phyloP scores from a whole-genome alignment of 192 early-diverging fungal genomes.

The Coemansia sp. region DNA sequence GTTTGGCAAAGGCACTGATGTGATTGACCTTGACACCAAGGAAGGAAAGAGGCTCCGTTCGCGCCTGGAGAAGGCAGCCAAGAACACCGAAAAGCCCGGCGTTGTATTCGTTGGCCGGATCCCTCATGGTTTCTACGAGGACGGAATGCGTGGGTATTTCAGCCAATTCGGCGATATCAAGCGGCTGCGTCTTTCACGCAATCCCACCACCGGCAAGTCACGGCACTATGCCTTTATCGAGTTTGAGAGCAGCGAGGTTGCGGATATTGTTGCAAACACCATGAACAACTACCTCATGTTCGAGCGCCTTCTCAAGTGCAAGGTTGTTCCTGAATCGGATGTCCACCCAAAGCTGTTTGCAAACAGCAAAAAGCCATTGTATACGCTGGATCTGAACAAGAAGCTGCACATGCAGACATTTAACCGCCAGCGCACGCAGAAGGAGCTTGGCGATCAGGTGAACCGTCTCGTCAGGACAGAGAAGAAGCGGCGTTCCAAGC shows the following conservation, averaged over 20 bases:
- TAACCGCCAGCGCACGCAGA: constrained; percentile 62
- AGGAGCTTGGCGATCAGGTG: constrained; percentile 49
- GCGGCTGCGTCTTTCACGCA: constrained; percentile 77
- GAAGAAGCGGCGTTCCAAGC: constrained; percentile 59
- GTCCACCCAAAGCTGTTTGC: constrained; percentile 78
- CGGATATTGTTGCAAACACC: constrained; percentile 88
- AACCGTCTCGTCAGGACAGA: constrained; percentile 60
- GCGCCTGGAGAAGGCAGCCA: constrained; percentile 11
- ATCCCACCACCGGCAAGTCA: constrained; percentile 87
- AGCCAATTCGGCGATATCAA: constrained; percentile 87
- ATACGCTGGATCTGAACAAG: constrained; percentile 48
- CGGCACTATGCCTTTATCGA: constrained; percentile 96
- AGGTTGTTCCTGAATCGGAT: constrained; percentile 65
- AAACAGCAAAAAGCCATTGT: constrained; percentile 52
- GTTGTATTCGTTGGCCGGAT: constrained; percentile 88
- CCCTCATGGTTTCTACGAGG: constrained; percentile 95
- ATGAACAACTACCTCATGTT: constrained; percentile 95
- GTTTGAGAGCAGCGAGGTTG: constrained; percentile 77
- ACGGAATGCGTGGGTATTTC: constrained; percentile 89
- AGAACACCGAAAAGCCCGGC: constrained; percentile 45
- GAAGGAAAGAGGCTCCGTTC: constrained; percentile 9
- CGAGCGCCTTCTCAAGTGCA: constrained; percentile 75
- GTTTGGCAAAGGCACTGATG: constrained; percentile 14
- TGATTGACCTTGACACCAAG: constrained; percentile 28
- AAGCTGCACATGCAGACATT: constrained; percentile 15